A percentile compares a stretch with the other conserved stretches of the same genome.
Conservation (phyloP, 495 filamentous ascomycete genomes). For the Tuber borchii region DNA sequence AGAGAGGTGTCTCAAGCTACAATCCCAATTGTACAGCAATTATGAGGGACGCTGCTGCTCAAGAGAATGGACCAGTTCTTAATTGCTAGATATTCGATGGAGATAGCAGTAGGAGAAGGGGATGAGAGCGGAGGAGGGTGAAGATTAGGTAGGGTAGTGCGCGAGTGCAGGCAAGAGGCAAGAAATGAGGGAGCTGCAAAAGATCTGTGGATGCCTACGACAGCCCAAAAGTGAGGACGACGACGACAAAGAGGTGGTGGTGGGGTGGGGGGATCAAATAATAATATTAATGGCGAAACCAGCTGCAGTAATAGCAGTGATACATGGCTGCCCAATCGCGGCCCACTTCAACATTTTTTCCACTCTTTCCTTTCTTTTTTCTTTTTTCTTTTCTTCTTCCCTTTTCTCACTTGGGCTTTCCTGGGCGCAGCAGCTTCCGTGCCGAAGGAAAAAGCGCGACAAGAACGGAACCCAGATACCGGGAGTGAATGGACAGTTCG, state of each 20-base stretch:
- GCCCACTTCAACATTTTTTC: slow-evolving; percentile 6
- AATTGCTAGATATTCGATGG: slow-evolving; percentile 18
- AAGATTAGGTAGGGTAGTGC: neutral
- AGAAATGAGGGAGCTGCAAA: slow-evolving; percentile 19
- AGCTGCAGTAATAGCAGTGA: slow-evolving; percentile 22
- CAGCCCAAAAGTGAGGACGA: slow-evolving; percentile 17
- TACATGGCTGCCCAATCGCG: slow-evolving; percentile 11
- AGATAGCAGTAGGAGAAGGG: slow-evolving; percentile 13
- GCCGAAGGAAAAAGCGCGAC: slow-evolving; percentile 22
- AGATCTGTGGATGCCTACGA: slow-evolving; percentile 2
- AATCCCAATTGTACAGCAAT: slow-evolving; percentile 26
- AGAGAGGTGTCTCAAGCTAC: slow-evolving; percentile 15
- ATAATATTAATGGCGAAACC: slow-evolving; percentile 15
- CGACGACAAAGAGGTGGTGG: slow-evolving; percentile 19
- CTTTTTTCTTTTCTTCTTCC: slow-evolving; percentile 10
- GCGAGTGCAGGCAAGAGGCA: slow-evolving; percentile 7
- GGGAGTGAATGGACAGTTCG: neutral
- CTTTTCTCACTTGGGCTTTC: slow-evolving; percentile 14
- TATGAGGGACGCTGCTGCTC: slow-evolving; percentile 29
- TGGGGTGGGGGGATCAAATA: slow-evolving; percentile 37
- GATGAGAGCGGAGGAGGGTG: slow-evolving; percentile 14
- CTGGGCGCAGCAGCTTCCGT: slow-evolving; percentile 32
- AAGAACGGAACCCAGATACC: slow-evolving; percentile 14
- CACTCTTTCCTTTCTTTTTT: neutral
- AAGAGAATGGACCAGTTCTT: slow-evolving; percentile 22